Conservation (phyloP, 495 filamentous ascomycete genomes). For the Monascus purpureus region DNA sequence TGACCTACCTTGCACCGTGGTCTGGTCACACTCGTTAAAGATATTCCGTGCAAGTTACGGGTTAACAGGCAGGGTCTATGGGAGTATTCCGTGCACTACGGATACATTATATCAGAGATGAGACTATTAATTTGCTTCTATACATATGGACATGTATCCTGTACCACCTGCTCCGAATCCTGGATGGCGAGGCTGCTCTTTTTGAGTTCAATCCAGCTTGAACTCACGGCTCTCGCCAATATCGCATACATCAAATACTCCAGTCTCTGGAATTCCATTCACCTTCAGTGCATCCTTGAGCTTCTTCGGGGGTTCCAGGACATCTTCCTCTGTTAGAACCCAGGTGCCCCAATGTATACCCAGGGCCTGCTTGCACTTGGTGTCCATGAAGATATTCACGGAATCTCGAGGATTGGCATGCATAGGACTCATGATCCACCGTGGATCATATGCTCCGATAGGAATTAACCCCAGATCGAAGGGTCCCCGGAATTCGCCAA, state of each 20-base stretch:
- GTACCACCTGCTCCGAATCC: too few relatives aligned
- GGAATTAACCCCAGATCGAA: conserved; percentile 93
- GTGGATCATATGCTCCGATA: conserved; percentile 82
- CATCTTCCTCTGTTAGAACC: conserved; percentile 76
- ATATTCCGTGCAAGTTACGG: too few relatives aligned
- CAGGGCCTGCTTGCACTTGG: conserved; percentile 67
- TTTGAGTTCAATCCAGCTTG: too few relatives aligned
- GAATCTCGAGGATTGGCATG: conserved; percentile 83
- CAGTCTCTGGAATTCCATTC: conserved; percentile 55
- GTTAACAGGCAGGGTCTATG: too few relatives aligned
- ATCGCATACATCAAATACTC: conserved; percentile 77
- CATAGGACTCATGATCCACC: conserved; percentile 60
- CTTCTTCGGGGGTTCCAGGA: conserved; percentile 67
- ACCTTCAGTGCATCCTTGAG: conserved; percentile 61
- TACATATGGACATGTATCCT: too few relatives aligned
- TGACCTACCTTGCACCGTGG: too few relatives aligned
- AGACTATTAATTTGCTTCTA: too few relatives aligned
- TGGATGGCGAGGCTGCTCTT: too few relatives aligned
- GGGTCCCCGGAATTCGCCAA: conserved; percentile 67
- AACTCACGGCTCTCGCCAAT: conserved; percentile 81
- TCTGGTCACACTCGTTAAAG: too few relatives aligned
- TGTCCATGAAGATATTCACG: conserved; percentile 84
- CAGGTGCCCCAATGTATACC: conserved; percentile 94
- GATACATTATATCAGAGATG: too few relatives aligned
- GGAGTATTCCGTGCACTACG: too few relatives aligned